Evolutionary conservation across 2,329 filamentous ascomycete species (phyloP), one percentile per base, ranked within the genome.

Genomic region (Thermomyces lanuginosus): DNA sequence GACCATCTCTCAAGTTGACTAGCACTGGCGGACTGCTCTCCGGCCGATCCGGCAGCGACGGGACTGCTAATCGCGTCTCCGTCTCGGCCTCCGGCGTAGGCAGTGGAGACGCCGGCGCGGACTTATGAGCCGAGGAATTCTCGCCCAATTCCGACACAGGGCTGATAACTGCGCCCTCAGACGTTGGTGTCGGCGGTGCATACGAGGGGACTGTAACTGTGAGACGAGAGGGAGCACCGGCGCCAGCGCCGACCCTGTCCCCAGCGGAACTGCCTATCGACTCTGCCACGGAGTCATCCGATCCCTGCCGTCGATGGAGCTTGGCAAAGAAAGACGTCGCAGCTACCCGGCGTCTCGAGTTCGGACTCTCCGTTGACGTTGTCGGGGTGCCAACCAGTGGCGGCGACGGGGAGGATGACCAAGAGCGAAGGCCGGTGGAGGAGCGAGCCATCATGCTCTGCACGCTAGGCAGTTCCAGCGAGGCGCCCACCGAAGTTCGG

Each of bases 361-460:
- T 42, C 1, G 55, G 54, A 27, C 53, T 59, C 9, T 37, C 42
- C 2, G 47, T 46, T 5, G 50, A 47, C 3, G 51, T 49, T 10
- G 44, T 48, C 21, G 47, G 48, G 1, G 46, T 33, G n/a, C n/a
- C n/a, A n/a, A n/a, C n/a, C n/a, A n/a, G n/a, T n/a, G n/a, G n/a
- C n/a, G n/a, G n/a, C n/a, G n/a, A n/a, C 2, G 48, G 45, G 4
- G 55, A 47, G 8, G 52, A 46, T 3, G 49, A 46, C n/a, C 51
- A 41, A 26, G 56, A 41, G 30, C 56, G n/a, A n/a, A n/a, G n/a
- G n/a, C n/a, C n/a, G n/a, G n/a, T n/a, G n/a, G 56, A 55, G 14
- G 57, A 58, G 15, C 56, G 49, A 4, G 53, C 44, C 7, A 63
- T 48, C 38, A 61, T 58, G 30, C 51, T 56, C 30, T 61, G 59